Evolutionary conservation across 2,329 filamentous ascomycete species (phyloP), one percentile per base, ranked within the genome.

Genomic region (Sporothrix schenckii): DNA sequence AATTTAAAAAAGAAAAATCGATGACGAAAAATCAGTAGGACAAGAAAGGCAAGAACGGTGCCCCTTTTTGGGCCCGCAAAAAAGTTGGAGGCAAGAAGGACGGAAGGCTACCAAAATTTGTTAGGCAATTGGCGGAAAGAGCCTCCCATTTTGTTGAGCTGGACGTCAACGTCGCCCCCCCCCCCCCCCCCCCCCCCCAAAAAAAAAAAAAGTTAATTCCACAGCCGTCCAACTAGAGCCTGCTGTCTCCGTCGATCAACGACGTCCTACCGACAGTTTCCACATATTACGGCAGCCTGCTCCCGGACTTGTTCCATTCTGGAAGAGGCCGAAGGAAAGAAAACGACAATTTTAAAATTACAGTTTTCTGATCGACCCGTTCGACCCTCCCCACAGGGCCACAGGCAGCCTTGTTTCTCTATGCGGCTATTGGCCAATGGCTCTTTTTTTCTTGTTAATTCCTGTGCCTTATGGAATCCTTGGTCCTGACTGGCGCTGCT

Each of bases 361-460:
- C 56, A 44, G 56, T 61, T 61, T 60, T 61, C 19, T 27, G 13
- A 11, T 13, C 50, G 34, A 34, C 34, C 34, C 14, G 14, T 61
- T 34, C 34, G 34, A 9, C 56, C 14, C 44, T 39, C 56, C 56
- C 56, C 27, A 56, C 50, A 67, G n/a, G 9, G 19, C 6, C 41
- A 53, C 53, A 68, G 66, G 66, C 66, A 68, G 53, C 66, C 66
- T 68, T 39, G 66, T 68, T 68, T 60, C 27, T 52, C 44, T 69
- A 9, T 13, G 34, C 41, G 39, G 5, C 53, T 16, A 69, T 69
- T 69, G 54, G 67, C 30, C 67, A 68, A 68, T 68, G 66, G 66
- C 66, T 68, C 21, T 2, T 14, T 11, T 24, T 24, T 24, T 14
- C 6, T 16, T 34, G 24, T n/a, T 10, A 53, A 21, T 19, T 61